Evolutionary conservation across 2,329 filamentous ascomycete species (phyloP).

Genomic region (Camillea tinctor): DNA sequence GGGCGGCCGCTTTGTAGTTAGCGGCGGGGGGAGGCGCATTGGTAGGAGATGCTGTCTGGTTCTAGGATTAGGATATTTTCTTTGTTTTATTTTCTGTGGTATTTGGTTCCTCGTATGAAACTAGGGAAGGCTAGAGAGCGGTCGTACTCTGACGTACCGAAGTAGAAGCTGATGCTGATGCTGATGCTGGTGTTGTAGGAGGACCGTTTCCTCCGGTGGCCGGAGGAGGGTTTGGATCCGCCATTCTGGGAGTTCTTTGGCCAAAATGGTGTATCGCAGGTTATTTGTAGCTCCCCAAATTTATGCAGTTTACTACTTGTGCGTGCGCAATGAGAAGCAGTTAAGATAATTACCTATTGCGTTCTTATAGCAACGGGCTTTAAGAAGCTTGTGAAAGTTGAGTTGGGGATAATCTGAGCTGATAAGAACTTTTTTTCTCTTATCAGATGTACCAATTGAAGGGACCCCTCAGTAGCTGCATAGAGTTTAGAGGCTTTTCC

Average conservation of each 20-base stretch:
- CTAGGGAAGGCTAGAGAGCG: not conserved
- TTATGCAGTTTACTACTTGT: not conserved
- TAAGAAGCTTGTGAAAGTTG: not conserved
- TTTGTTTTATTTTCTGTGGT: not conserved
- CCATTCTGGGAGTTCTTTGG: not conserved
- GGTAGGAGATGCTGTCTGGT: constrained; percentile 8
- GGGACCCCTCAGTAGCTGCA: not conserved
- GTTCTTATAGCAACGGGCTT: not conserved
- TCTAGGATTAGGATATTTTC: not conserved
- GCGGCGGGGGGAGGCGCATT: constrained; percentile 27
- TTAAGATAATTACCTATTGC: no score
- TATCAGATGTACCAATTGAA: not conserved
- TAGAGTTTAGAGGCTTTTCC: not conserved
- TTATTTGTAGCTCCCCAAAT: not conserved
- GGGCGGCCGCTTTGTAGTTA: constrained; percentile 44
- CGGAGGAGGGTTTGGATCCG: constrained; percentile 12
- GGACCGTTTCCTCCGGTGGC: constrained; percentile 7
- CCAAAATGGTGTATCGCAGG: not conserved
- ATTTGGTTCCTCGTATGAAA: not conserved
- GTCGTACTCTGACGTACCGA: not conserved
- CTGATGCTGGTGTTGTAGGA: constrained; percentile 8
- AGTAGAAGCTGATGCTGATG: constrained; percentile 10
- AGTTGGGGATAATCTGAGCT: not conserved
- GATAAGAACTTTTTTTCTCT: not conserved
- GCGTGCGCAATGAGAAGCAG: not conserved